Conservation (phyloP, 2,329 filamentous ascomycete species). For the Penicillium decumbens region DNA sequence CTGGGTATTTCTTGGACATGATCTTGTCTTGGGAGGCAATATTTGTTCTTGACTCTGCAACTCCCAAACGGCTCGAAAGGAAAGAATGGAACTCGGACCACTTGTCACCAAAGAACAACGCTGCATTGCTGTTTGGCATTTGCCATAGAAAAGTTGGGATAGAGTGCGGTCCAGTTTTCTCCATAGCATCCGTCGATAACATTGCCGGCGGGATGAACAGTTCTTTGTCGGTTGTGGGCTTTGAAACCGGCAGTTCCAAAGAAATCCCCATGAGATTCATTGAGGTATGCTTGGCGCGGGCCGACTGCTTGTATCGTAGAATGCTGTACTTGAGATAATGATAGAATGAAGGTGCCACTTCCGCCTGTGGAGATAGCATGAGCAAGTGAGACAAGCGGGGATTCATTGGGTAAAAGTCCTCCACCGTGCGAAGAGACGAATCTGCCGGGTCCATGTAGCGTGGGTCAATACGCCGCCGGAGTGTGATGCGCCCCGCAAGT, state of each 20-base stretch:
- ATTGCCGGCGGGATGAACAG: conserved; percentile 49
- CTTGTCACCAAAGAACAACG: conserved; percentile 75
- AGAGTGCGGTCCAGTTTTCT: conserved; percentile 25
- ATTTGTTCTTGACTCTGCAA: conserved; percentile 22
- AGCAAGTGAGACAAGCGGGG: conserved; percentile 67
- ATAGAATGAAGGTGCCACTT: conserved; percentile 75
- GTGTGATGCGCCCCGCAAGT: conserved; percentile 51
- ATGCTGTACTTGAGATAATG: conserved; percentile 78
- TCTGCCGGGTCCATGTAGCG: conserved; percentile 61
- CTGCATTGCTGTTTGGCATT: conserved; percentile 74
- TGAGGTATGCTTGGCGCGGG: conserved; percentile 40
- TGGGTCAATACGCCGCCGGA: conserved; percentile 68
- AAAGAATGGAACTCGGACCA: conserved; percentile 85
- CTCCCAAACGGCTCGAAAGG: conserved; percentile 58
- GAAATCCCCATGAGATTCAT: conserved; percentile 70
- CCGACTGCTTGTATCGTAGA: conserved; percentile 72
- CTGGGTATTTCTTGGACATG: conserved; percentile 64
- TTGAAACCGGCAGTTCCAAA: conserved; percentile 62
- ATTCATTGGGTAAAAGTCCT: conserved; percentile 77
- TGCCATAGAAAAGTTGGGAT: conserved; percentile 73
- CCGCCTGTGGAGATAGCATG: conserved; percentile 74
- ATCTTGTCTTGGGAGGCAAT: conserved; percentile 44
- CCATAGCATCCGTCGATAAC: background rate
- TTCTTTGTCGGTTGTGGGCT: conserved; percentile 54
- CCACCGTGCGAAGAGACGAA: conserved; percentile 69